phyloP scores from a whole-genome alignment of 202 grass and related monocot species.

The Saccharum hybrid region DNA sequence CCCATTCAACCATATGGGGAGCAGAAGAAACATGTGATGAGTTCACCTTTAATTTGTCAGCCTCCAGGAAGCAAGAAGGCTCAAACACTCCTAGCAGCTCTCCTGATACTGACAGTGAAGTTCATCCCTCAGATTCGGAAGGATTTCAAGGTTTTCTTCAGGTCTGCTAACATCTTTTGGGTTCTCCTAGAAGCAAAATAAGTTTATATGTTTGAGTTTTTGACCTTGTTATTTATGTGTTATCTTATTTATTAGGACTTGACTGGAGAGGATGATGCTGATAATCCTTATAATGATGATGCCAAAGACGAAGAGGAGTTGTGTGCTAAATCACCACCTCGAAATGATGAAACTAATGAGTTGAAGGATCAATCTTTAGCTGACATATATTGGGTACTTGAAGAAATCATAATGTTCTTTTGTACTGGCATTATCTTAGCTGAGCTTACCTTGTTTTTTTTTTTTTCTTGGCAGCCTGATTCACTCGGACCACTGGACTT shows the following conservation, averaged over 20 bases:
- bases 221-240: constrained; percentile 39
- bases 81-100: constrained; percentile 51
- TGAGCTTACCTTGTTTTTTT: constrained; percentile 2
- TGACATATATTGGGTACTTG: constrained; percentile 64
- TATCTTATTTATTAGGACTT: constrained; percentile 49
- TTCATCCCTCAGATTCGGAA: constrained; percentile 44
- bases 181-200: constrained; percentile 16
- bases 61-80: constrained; percentile 49
- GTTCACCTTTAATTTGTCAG: constrained; percentile 66
- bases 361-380: constrained; percentile 53
- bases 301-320: constrained; percentile 37
- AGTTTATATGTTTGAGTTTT: constrained; percentile 19
- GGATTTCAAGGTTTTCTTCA: constrained; percentile 67
- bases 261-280: constrained; percentile 40
- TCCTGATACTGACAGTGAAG: constrained; percentile 44
- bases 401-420: constrained; percentile 8
- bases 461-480: constrained; percentile 66
- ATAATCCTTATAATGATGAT: constrained; percentile 36
- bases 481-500: constrained; percentile 94
- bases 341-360: constrained; percentile 16
- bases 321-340: constrained; percentile 38
- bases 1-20: constrained; percentile 64
- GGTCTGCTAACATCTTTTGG: constrained; percentile 58
- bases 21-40: constrained; percentile 96
- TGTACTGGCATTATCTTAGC: neutral